Percentiles rank a stretch among this genome's conserved stretches.
Evolutionary conservation across 441 rosid genomes (phyloP).

Genomic region (Brassica balearica): DNA sequence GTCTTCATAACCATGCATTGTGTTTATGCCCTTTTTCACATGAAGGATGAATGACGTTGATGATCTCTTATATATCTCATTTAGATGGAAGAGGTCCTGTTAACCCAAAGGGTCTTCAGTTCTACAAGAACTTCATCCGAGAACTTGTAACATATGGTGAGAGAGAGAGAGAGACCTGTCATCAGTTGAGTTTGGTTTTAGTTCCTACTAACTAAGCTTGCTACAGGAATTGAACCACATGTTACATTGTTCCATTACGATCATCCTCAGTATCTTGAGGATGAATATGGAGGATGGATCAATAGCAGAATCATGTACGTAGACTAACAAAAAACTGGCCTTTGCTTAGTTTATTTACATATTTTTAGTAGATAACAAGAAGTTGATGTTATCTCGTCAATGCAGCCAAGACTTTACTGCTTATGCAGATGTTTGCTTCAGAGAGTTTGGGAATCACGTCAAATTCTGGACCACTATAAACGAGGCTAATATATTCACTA

Average conservation of each 20-base stretch:
- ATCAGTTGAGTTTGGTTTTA: not conserved
- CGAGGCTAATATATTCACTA: slow-evolving; percentile 60
- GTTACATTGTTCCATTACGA: not conserved
- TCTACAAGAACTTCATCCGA: not conserved
- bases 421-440: slow-evolving; percentile 41
- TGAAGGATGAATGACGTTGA: not conserved
- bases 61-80: not conserved
- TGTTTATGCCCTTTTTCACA: not conserved
- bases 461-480: slow-evolving; percentile 68
- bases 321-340: not conserved
- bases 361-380: not conserved
- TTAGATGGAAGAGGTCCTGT: slow-evolving; percentile 4
- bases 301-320: not conserved
- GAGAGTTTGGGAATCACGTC: slow-evolving; percentile 66
- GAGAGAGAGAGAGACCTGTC: not conserved
- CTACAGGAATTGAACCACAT: not conserved
- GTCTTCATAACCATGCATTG: not conserved
- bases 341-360: not conserved
- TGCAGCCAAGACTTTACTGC: slow-evolving; percentile 69
- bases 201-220: not conserved
- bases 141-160: not conserved
- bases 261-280: not conserved
- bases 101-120: slow-evolving; percentile 3
- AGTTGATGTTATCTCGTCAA: not conserved
- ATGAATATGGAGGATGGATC: not conserved